Percentiles rank a stretch among this genome's conserved stretches.
Evolutionary conservation across 176 grass and related monocot genomes (phyloP).

Genomic region (Otatea glauca): DNA sequence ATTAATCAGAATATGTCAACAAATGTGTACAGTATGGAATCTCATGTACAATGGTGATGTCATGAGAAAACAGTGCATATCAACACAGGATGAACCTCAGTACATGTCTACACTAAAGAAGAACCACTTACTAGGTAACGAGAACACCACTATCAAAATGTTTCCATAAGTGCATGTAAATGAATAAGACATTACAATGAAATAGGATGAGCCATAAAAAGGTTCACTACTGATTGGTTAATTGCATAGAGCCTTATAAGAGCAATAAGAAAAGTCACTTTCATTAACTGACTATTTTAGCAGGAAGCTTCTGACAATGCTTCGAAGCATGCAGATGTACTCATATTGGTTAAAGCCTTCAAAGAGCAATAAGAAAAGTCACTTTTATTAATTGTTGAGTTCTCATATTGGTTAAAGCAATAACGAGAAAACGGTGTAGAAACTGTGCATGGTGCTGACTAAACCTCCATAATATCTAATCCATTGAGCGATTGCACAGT

Average conservation of each 20-base stretch:
- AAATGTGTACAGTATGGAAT: constrained; percentile 6
- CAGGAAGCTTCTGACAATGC: not conserved
- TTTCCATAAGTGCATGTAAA: not conserved
- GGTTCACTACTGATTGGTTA: not conserved
- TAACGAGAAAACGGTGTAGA: not conserved
- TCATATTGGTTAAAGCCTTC: constrained; percentile 9
- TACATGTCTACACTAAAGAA: constrained; percentile 6
- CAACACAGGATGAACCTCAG: not conserved
- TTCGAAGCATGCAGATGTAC: not conserved
- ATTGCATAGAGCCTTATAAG: not conserved
- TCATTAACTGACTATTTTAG: not conserved
- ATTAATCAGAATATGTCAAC: not conserved
- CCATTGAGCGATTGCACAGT: not conserved
- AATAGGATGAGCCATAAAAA: not conserved
- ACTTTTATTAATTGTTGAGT: not conserved
- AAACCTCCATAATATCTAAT: not conserved
- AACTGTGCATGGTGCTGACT: not conserved
- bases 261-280: not conserved
- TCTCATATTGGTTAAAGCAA: not conserved
- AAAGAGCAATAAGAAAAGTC: not conserved
- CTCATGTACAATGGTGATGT: not conserved
- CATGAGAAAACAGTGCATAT: not conserved
- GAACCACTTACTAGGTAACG: constrained; percentile 3
- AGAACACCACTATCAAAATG: not conserved
- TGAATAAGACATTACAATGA: constrained; percentile 9